These are phyloP conservation scores for Phytophthora multivora DNA, from an alignment of 352 stramenopile species.

Conservation along the genomic window DNA sequence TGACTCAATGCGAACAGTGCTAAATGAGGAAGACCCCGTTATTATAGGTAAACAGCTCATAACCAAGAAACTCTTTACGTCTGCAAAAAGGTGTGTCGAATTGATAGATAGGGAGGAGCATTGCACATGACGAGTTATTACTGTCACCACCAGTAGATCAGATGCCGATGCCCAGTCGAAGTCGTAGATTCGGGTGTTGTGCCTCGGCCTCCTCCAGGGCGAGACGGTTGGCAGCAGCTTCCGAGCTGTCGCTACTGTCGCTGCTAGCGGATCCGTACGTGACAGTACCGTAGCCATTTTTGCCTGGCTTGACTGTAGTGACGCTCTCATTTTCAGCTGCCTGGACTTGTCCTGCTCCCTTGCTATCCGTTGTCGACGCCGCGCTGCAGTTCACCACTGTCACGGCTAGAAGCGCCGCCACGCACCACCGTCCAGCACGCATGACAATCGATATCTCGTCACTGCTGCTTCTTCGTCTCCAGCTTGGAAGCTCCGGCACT, in stretches of 20 bases:
- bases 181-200: conserved; percentile 28
- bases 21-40: too few relatives aligned
- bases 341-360: conserved; percentile 19
- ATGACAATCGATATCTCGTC: conserved; percentile 9
- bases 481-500: conserved; percentile 1
- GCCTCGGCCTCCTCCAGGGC: conserved; percentile 26
- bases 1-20: neutral
- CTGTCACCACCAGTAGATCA: conserved; percentile 1
- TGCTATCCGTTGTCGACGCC: conserved; percentile 2
- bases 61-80: neutral
- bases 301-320: conserved; percentile 19
- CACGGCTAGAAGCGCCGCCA: conserved; percentile 3
- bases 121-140: conserved; percentile 3
- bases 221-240: conserved; percentile 21
- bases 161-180: conserved; percentile 37
- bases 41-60: too few relatives aligned
- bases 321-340: conserved; percentile 4
- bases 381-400: neutral
- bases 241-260: conserved; percentile 12
- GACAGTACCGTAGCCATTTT: conserved; percentile 41
- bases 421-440: conserved; percentile 14
- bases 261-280: conserved; percentile 29
- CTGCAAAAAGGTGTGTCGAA: conserved; percentile 3
- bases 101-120: conserved; percentile 10
- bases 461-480: neutral